Base-by-base conservation (phyloP, 2,329 filamentous ascomycete species). In the Colletotrichum theobromicola region DNA sequence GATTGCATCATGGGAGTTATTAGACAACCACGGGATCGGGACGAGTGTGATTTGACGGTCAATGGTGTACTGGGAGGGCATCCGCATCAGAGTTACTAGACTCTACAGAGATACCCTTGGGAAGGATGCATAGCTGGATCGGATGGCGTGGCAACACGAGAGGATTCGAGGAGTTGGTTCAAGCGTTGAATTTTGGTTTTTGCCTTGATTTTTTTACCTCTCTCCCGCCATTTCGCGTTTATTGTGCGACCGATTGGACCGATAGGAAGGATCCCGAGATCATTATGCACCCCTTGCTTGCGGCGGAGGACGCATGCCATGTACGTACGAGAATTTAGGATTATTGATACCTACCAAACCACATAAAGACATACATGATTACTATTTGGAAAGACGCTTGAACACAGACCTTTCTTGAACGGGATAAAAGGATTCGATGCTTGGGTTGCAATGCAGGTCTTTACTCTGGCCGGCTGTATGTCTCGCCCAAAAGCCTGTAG, bases 61-160 rank as follows among this genome's bases (percentile, higher is more conserved):
- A n/a, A 26, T 21, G 28, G 42, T 35, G 67, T 4, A 26, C 21
- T 10, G 7, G 15, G n/a, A 21, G 42, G 67, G 61, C 60, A 68
- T 69, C 69, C 75, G 75, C 77, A 73, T 75, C 55, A 64, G 75
- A 77, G 79, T 79, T 80, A 35, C 58, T 70, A 79, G 76, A 79
- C 79, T 79, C 72, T 68, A 57, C 57, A 55, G 62, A 75, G 62
- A 73, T 68, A 73, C 63, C 34, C 42, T n/a, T 24, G 32, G 55
- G 16, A 50, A 64, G 21, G 24, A 42, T 64, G 68, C 26, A 62
- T 46, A 26, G 35, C 21, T 16, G 24, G 35, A 15, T 30, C 7
- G 58, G 55, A 28, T 16, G 62, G 72, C 58, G 64, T 69, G 70
- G 46, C 21, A 68, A 67, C 21, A 66, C 46, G 35, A 62, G 21